Conservation (phyloP, 2,329 filamentous ascomycete species). For the Trichoderma afroharzianum region DNA sequence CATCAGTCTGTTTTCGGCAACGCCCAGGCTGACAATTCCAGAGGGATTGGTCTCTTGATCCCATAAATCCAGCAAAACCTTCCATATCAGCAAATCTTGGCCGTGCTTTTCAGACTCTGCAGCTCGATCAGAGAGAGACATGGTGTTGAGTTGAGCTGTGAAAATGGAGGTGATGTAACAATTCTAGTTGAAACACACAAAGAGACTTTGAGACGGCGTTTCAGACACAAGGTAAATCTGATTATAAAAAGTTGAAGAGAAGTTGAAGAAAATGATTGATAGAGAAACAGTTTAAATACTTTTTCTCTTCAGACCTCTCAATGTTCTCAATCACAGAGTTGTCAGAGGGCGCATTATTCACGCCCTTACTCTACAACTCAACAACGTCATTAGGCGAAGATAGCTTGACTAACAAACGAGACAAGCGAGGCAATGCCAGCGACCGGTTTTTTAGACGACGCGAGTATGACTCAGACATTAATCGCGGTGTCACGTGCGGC, state of each 20-base stretch:
- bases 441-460: not conserved
- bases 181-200: not conserved
- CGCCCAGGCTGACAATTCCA: slow-evolving; percentile 48
- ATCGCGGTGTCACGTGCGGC: not conserved
- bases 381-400: not conserved
- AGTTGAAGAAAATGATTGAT: not conserved
- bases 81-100: slow-evolving; percentile 29
- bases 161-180: not conserved
- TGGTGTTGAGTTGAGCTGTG: not conserved
- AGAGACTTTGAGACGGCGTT: not conserved
- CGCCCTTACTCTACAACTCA: not conserved
- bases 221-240: not conserved
- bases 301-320: not conserved
- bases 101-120: not conserved
- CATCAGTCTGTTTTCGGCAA: slow-evolving; percentile 52
- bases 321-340: not conserved
- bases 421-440: not conserved
- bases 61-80: slow-evolving; percentile 43
- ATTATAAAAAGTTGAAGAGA: not conserved
- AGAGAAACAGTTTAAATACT: not conserved
- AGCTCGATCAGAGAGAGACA: slow-evolving; percentile 15
- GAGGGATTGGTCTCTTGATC: slow-evolving; percentile 36
- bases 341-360: not conserved
- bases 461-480: not conserved
- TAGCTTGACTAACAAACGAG: not conserved